These are phyloP conservation scores for Agastache rugosa DNA, from an alignment of 257 asterid species.

Conservation along the genomic window DNA sequence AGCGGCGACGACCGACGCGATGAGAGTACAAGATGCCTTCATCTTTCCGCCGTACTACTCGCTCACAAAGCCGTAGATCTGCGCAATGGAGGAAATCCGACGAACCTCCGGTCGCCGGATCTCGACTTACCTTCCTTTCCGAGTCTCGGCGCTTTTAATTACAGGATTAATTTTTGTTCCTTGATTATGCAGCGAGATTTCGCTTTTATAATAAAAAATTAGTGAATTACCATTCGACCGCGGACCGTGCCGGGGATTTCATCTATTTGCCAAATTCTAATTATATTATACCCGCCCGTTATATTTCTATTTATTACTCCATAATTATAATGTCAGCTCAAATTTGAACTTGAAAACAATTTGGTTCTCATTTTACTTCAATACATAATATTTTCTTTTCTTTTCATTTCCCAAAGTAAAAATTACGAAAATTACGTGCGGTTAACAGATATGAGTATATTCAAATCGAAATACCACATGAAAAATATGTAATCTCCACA, in stretches of 20 bases:
- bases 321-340: too few species aligned
- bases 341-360: too few species aligned
- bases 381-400: too few species aligned
- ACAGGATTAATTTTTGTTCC: not conserved
- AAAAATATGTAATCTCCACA: too few species aligned
- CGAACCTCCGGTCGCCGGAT: slow-evolving; percentile 54
- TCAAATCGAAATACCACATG: too few species aligned
- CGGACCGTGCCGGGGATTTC: not conserved
- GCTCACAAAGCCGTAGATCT: slow-evolving; percentile 2
- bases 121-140: slow-evolving; percentile 39
- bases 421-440: too few species aligned
- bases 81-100: slow-evolving; percentile 48
- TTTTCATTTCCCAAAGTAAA: too few species aligned
- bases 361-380: too few species aligned
- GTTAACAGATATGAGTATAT: too few species aligned
- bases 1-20: slow-evolving; percentile 51
- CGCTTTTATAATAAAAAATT: not conserved
- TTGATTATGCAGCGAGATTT: not conserved
- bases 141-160: not conserved
- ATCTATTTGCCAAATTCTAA: not conserved
- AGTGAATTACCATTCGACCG: not conserved
- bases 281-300: too few species aligned
- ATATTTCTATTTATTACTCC: too few species aligned
- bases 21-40: slow-evolving; percentile 54
- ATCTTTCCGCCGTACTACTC: slow-evolving; percentile 30